Percentiles rank a stretch among this genome's conserved stretches.
Conservation (phyloP, 2,329 filamentous ascomycete genomes). For the Epichloe uncinata region DNA sequence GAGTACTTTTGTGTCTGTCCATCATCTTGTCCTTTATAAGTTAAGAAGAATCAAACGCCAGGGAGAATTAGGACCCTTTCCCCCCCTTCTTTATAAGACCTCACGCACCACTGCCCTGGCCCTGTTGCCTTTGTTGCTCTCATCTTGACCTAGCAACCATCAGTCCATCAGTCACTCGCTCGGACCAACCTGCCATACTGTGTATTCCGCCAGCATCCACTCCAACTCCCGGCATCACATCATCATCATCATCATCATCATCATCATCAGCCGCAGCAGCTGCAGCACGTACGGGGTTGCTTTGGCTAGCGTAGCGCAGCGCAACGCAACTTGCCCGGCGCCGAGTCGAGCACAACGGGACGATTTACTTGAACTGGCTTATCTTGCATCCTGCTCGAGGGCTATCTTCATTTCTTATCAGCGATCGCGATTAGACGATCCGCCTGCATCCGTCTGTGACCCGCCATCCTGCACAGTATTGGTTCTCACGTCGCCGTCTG, state of each 20-base stretch:
- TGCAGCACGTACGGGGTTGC: neutral
- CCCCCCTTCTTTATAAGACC: neutral
- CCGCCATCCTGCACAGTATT: neutral
- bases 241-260: neutral
- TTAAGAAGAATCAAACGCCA: conserved; percentile 5
- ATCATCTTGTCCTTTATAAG: neutral
- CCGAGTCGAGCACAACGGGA: neutral
- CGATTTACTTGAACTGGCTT: neutral
- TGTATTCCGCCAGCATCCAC: conserved; percentile 1
- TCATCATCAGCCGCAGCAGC: neutral
- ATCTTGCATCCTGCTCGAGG: neutral
- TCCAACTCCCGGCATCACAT: neutral
- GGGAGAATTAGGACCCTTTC: neutral
- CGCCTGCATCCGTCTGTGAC: neutral
- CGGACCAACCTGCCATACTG: neutral
- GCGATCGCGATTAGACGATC: neutral
- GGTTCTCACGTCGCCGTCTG: neutral
- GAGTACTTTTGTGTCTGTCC: neutral
- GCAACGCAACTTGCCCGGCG: neutral
- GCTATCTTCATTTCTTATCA: neutral
- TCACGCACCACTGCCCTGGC: neutral
- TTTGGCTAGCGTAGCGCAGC: neutral
- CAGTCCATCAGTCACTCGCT: neutral
- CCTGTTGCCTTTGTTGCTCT: neutral
- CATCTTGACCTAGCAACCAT: neutral